Evolutionary conservation across 225 moss, liverwort and hornwort genomes (phyloP).

Genomic region (Neckera pumila): DNA sequence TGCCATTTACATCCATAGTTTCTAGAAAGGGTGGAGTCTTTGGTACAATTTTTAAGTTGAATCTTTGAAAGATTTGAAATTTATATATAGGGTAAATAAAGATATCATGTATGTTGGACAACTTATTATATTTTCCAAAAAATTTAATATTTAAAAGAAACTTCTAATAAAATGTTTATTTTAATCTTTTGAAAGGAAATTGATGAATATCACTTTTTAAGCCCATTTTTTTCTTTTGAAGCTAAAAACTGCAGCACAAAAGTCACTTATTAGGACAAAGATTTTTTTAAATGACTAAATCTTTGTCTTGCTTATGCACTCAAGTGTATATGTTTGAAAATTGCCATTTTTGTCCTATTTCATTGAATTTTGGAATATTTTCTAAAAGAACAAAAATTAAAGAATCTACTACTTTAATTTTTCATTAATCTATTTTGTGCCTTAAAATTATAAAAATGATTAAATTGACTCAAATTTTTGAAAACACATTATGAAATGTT

Average conservation of each 20-base stretch:
- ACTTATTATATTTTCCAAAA: background rate
- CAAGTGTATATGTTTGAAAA: background rate
- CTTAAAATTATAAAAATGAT: background rate
- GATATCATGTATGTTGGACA: background rate
- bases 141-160: background rate
- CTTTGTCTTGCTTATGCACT: accelerated
- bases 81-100: background rate
- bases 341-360: background rate
- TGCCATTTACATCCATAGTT: background rate
- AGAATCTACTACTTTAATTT: background rate
- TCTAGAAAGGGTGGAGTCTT: accelerated
- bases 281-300: too few relatives aligned
- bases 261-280: background rate
- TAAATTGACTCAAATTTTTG: background rate
- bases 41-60: accelerated
- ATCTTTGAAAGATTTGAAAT: background rate
- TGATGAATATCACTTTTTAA: background rate
- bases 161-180: background rate
- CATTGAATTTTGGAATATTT: background rate
- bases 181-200: background rate
- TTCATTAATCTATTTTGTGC: background rate
- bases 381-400: background rate
- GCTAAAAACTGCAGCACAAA: accelerated
- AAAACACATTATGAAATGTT: background rate
- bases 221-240: background rate